These are phyloP conservation scores for Stachybotrys echinatus DNA, from an alignment of 2,329 filamentous ascomycete species.

Conservation along the genomic window DNA sequence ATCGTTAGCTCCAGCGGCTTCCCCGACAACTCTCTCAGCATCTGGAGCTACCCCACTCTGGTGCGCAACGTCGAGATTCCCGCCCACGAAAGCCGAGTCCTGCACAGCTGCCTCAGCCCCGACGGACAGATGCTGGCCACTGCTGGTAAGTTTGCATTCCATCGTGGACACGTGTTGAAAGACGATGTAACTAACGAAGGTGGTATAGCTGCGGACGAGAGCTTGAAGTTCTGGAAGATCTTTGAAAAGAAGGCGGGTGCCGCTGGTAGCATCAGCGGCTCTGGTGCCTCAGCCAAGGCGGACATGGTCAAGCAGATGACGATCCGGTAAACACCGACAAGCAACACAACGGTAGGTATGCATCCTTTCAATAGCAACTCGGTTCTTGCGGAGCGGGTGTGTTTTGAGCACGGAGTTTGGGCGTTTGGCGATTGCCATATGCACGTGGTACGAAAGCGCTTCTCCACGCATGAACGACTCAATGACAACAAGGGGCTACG, in stretches of 20 bases:
- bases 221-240: conserved; percentile 99
- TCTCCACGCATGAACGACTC: conserved; percentile 35
- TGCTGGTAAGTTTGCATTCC: conserved; percentile 52
- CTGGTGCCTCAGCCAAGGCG: conserved; percentile 70
- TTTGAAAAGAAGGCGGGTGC: conserved; percentile 96
- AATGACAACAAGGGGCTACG: conserved; percentile 17
- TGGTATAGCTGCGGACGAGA: conserved; percentile 84
- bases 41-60: conserved; percentile 97
- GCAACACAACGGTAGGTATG: conserved; percentile 41
- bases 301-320: conserved; percentile 94
- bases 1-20: conserved; percentile 97
- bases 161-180: background rate
- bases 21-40: conserved; percentile 97
- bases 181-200: background rate
- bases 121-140: conserved; percentile 98
- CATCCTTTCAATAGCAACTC: conserved; percentile 35
- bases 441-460: conserved; percentile 46
- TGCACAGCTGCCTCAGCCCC: conserved; percentile 94
- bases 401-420: conserved; percentile 49
- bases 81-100: conserved; percentile 91
- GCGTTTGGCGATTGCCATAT: conserved; percentile 32
- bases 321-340: conserved; percentile 57
- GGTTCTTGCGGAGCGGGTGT: conserved; percentile 33
- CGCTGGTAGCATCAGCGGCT: conserved; percentile 57
- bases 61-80: conserved; percentile 98